phyloP scores from a whole-genome alignment of 306 rosid species.

The Citrullus mucosospermus region DNA sequence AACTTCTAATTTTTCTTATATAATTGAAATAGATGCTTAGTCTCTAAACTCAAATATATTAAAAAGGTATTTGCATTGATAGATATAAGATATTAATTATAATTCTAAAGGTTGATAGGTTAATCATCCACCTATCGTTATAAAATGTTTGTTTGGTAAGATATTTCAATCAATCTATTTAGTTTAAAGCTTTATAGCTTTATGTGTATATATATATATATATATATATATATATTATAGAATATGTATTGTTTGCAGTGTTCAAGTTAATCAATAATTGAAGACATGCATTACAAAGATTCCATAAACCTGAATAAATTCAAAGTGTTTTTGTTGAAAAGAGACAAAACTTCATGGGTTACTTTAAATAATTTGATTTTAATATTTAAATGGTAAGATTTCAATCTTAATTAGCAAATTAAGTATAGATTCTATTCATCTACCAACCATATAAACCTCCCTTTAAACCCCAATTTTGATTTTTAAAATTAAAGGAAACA shows the following conservation, averaged over 20 bases:
- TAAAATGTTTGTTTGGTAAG: neutral
- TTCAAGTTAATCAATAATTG: neutral
- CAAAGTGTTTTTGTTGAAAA: neutral
- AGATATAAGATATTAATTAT: too few species aligned
- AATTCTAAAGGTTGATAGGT: too few species aligned
- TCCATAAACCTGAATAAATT: neutral
- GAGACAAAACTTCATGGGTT: neutral
- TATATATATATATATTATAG: neutral
- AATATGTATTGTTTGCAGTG: neutral
- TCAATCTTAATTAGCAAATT: neutral
- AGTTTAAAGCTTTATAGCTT: neutral
- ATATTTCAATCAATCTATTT: neutral
- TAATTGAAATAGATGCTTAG: too few species aligned
- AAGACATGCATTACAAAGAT: neutral
- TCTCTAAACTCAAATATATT: too few species aligned
- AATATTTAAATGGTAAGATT: neutral
- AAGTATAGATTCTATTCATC: neutral
- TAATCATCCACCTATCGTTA: too few species aligned
- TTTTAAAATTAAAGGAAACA: neutral
- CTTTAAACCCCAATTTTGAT: neutral
- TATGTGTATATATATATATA: neutral
- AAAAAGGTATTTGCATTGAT: too few species aligned
- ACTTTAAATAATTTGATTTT: neutral
- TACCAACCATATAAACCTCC: neutral
- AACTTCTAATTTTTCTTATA: too few species aligned